Evolutionary conservation across 2,329 filamentous ascomycete genomes (phyloP).

Genomic region (Endocalyx cinctus): DNA sequence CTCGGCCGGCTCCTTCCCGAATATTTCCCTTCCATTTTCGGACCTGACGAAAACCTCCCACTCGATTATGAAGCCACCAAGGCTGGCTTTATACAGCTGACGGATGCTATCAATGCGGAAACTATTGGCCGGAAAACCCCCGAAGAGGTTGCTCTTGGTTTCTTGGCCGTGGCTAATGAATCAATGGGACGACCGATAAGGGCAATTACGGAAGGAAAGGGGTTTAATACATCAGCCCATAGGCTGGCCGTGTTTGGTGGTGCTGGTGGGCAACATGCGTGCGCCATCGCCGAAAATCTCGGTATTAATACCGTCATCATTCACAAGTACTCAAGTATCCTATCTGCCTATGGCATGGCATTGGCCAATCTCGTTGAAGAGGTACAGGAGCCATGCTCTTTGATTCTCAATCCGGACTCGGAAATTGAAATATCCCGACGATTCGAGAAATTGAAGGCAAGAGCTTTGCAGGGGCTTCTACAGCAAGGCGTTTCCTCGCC

Average conservation of each 20-base stretch:
- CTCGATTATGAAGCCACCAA: slow-evolving; percentile 36
- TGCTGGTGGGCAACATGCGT: slow-evolving; percentile 60
- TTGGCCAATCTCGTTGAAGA: slow-evolving; percentile 11
- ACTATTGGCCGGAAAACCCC: slow-evolving; percentile 13
- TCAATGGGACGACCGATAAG: slow-evolving; percentile 73
- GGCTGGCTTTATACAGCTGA: slow-evolving; percentile 36
- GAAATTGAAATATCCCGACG: slow-evolving; percentile 3
- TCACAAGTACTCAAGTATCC: slow-evolving; percentile 28
- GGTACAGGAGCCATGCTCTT: slow-evolving; percentile 7
- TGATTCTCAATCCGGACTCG: slow-evolving; percentile 5
- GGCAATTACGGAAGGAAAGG: slow-evolving; percentile 15
- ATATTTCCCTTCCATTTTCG: slow-evolving; percentile 70
- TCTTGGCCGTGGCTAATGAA: slow-evolving; percentile 71
- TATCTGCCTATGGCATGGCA: slow-evolving; percentile 37
- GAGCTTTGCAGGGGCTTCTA: slow-evolving; percentile 7
- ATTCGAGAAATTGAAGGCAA: slow-evolving; percentile 8
- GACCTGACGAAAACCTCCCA: slow-evolving; percentile 59
- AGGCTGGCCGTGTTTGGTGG: slow-evolving; percentile 52
- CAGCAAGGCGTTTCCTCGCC: slow-evolving; percentile 10
- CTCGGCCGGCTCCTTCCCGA: slow-evolving; percentile 58
- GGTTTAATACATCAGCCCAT: slow-evolving; percentile 12
- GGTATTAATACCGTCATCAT: slow-evolving; percentile 37
- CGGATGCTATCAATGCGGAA: slow-evolving; percentile 35
- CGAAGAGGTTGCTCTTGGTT: slow-evolving; percentile 57
- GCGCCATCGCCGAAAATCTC: slow-evolving; percentile 34